A percentile compares a stretch with the other conserved stretches of the same genome.
Conservation (phyloP, 495 filamentous ascomycete genomes). For the Pseudotulostoma volvatum region DNA sequence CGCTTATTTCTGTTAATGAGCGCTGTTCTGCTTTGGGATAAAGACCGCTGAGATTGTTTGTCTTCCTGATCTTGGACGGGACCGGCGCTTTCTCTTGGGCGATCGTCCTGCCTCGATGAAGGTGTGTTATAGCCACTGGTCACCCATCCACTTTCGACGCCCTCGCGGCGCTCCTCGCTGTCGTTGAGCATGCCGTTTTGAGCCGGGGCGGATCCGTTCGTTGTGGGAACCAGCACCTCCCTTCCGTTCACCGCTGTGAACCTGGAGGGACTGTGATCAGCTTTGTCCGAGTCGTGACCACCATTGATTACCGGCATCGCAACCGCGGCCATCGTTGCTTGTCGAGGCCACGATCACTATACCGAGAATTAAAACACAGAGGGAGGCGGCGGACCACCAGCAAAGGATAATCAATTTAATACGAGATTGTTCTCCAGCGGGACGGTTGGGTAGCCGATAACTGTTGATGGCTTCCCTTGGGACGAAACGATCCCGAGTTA, state of each 20-base stretch:
- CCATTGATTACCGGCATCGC: slow-evolving; percentile 22
- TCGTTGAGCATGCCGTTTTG: slow-evolving; percentile 8
- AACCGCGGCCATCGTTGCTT: slow-evolving; percentile 25
- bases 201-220: slow-evolving; percentile 1
- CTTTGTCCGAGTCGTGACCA: slow-evolving; percentile 19
- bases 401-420: no score
- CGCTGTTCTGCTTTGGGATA: slow-evolving; percentile 12
- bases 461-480: no score
- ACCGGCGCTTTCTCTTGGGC: slow-evolving; percentile 4
- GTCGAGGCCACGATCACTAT: no score
- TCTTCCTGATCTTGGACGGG: slow-evolving; percentile 11
- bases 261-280: slow-evolving; percentile 32
- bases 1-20: slow-evolving; percentile 19
- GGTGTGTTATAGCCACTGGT: slow-evolving; percentile 6
- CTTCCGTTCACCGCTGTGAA: slow-evolving; percentile 40
- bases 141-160: slow-evolving; percentile 7
- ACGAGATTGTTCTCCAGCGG: no score
- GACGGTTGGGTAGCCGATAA: no score
- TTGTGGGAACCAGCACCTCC: slow-evolving; percentile 12
- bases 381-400: no score
- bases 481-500: no score
- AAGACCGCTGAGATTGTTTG: slow-evolving; percentile 13
- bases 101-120: slow-evolving; percentile 11
- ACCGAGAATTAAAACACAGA: no score
- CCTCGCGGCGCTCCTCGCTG: slow-evolving; percentile 13